These are phyloP conservation scores for Vinca minor DNA, from an alignment of 257 asterid species.

Conservation along the genomic window DNA sequence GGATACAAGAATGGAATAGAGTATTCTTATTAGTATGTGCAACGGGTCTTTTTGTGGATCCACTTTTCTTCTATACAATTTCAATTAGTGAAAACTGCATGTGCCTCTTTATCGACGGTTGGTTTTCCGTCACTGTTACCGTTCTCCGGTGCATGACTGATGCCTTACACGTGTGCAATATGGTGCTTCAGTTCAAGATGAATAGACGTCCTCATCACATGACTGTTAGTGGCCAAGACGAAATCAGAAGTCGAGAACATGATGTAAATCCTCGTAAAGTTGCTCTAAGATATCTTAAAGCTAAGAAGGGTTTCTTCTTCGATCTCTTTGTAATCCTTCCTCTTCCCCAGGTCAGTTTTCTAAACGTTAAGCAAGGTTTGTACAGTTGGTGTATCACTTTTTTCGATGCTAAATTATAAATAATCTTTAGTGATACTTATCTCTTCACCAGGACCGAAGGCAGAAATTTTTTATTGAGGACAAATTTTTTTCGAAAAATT, in stretches of 20 bases:
- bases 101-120: conserved; percentile 86
- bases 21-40: conserved; percentile 68
- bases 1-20: conserved; percentile 92
- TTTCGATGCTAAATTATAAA: too few relatives aligned
- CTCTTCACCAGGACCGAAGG: too few relatives aligned
- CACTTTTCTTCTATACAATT: conserved; percentile 71
- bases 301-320: conserved; percentile 52
- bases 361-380: too few relatives aligned
- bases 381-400: too few relatives aligned
- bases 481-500: too few relatives aligned
- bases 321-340: conserved; percentile 92
- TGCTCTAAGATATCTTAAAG: conserved; percentile 42
- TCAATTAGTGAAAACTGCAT: conserved; percentile 68
- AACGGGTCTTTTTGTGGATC: conserved; percentile 71
- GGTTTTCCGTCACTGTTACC: conserved; percentile 79
- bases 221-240: conserved; percentile 5
- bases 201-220: conserved; percentile 23
- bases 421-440: too few relatives aligned
- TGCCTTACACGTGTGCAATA: conserved; percentile 69
- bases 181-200: conserved; percentile 73
- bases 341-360: conserved; percentile 73
- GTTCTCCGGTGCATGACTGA: conserved; percentile 85
- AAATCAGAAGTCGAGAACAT: conserved; percentile 2
- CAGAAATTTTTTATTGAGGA: too few relatives aligned
- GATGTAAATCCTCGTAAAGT: conserved; percentile 19